These are phyloP conservation scores for Suhomyces sp. DNA, from an alignment of 805 yeast genomes.

Conservation along the genomic window DNA sequence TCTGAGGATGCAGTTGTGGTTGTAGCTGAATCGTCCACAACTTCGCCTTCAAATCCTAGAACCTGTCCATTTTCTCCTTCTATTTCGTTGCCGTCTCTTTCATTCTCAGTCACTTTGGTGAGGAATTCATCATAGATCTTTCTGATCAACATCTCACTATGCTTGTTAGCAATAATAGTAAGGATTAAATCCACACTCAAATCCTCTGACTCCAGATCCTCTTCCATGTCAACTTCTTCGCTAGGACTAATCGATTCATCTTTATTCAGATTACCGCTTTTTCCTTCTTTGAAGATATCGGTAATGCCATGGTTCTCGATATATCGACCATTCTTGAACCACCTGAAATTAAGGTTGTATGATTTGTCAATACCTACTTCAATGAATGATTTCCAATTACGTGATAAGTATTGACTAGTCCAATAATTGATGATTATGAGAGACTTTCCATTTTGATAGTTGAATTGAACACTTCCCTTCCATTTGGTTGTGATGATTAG, in stretches of 20 bases:
- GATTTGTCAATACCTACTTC: slow-evolving; percentile 58
- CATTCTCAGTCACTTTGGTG: slow-evolving; percentile 3
- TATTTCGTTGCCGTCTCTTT: too few species aligned
- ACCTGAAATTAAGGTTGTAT: slow-evolving; percentile 52
- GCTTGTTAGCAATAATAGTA: slow-evolving; percentile 38
- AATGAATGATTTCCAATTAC: slow-evolving; percentile 50
- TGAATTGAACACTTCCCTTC: slow-evolving; percentile 60
- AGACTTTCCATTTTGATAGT: slow-evolving; percentile 54
- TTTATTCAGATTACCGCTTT: too few species aligned
- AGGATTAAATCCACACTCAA: slow-evolving; percentile 37
- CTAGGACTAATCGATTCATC: slow-evolving; percentile 20
- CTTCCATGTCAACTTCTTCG: slow-evolving; percentile 11
- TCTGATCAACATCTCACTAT: slow-evolving; percentile 33
- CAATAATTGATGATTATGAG: slow-evolving; percentile 63
- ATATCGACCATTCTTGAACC: slow-evolving; percentile 61
- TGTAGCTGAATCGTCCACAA: neutral
- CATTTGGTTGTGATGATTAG: slow-evolving; percentile 49
- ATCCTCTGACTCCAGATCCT: slow-evolving; percentile 28
- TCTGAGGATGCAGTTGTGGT: neutral
- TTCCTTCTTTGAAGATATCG: slow-evolving; percentile 4
- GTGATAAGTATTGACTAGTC: slow-evolving; percentile 45
- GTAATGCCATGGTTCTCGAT: slow-evolving; percentile 22
- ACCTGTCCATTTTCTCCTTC: neutral
- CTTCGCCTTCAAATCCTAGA: too few species aligned
- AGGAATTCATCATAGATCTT: slow-evolving; percentile 17